Conservation (phyloP, 352 stramenopile genomes). For the Globisporangium spinosum region DNA sequence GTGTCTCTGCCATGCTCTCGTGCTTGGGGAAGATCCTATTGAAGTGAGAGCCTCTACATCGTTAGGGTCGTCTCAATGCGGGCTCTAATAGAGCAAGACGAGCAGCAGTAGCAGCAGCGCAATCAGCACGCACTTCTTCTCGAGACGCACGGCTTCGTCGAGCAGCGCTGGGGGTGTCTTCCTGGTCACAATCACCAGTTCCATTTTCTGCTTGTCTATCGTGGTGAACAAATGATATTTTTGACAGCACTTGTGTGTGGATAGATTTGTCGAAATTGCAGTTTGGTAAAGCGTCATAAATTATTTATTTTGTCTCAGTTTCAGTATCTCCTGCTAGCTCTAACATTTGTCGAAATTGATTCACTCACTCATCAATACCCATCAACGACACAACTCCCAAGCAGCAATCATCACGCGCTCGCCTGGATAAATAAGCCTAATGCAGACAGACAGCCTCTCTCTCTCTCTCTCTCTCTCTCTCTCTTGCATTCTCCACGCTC, state of each 20-base stretch:
- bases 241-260: background rate
- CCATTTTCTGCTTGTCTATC: background rate
- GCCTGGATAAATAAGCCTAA: constrained; percentile 16
- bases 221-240: background rate
- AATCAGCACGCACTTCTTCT: constrained; percentile 15
- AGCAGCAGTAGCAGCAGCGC: background rate
- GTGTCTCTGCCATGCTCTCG: constrained; percentile 15
- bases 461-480: background rate
- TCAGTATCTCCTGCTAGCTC: background rate
- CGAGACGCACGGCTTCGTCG: constrained; percentile 12
- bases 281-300: background rate
- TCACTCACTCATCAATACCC: constrained; percentile 3
- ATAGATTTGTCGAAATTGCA: background rate
- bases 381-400: constrained; percentile 1
- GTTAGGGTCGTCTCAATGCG: background rate
- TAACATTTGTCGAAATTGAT: background rate
- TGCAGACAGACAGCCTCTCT: background rate
- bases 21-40: constrained; percentile 18
- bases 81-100: background rate
- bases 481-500: background rate
- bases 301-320: constrained; percentile 5
- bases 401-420: background rate
- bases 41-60: background rate
- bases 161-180: constrained; percentile 11
- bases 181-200: constrained; percentile 16